Base-by-base conservation (phyloP, 352 stramenopile genomes). In the Globisporangium viniferum region DNA sequence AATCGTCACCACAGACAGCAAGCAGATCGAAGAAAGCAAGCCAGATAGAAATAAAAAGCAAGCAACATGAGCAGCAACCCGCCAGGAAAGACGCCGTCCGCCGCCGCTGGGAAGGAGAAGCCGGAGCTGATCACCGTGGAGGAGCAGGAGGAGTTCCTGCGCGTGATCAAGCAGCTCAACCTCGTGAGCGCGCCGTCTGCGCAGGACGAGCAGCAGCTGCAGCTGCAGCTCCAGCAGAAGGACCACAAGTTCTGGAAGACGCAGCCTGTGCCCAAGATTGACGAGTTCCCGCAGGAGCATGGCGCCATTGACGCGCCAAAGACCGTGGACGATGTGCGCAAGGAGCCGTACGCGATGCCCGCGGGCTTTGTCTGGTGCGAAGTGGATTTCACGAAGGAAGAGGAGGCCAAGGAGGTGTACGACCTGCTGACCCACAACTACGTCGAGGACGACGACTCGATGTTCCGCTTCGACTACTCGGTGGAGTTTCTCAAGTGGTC, bases 361-460 rank as follows among this genome's bases (percentile, higher is more conserved):
- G 69, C 81, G 8, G 97, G 98, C 46, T 99, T 99, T 70, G 76
- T 84, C 63, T 99, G 98, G 97, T 75, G 62, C 64, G 75, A 93
- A 8, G 33, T 98, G 9, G 94, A 99, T 74, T 83, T 99, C 15
- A 92, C 68, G 56, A 72, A 98, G 69, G 68, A 79, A 18, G 71
- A 66, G 0, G 62, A 98, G 49, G 77, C 66, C 6, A 35, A 96
- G 20, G 96, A 99, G 78, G 81, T 99, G 14, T 99, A 99, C 76
- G 92, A 94, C 8, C 76, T 99, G 39, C 84, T 99, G 5, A 97
- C 89, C 18, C 84, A 97, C 69, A 99, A 99, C 79, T 99, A 99
- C 73, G 98, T 99, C 10, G 98, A 99, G 74, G 98, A 99, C 77
- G 97, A 99, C 75, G 97, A 98, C 78, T 87, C 82, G 69, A 97